These are phyloP conservation scores for Phytopythium vexans DNA, from an alignment of 352 stramenopile genomes.

Conservation along the genomic window DNA sequence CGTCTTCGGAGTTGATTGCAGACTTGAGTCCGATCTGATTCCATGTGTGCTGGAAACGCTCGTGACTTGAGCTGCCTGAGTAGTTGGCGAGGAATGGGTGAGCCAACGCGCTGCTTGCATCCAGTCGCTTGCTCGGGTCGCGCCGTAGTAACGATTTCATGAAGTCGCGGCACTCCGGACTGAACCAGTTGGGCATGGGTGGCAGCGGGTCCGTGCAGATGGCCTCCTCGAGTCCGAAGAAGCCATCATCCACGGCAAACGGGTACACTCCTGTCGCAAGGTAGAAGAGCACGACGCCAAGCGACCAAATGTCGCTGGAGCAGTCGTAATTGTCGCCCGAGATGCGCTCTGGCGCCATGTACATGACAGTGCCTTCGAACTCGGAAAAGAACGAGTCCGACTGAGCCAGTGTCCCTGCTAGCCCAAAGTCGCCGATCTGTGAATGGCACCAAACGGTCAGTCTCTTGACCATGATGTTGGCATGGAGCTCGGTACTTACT, in stretches of 20 bases:
- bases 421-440: conserved; percentile 78
- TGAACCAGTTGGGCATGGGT: conserved; percentile 79
- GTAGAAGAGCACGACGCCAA: conserved; percentile 70
- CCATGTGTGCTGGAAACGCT: conserved; percentile 38
- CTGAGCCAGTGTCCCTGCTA: conserved; percentile 71
- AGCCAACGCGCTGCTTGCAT: conserved; percentile 76
- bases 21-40: conserved; percentile 27
- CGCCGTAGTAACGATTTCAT: conserved; percentile 90
- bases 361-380: conserved; percentile 92
- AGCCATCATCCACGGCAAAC: conserved; percentile 70
- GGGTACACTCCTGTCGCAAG: conserved; percentile 66
- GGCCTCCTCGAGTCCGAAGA: conserved; percentile 81
- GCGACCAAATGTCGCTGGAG: conserved; percentile 76
- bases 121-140: conserved; percentile 80
- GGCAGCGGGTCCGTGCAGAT: conserved; percentile 76
- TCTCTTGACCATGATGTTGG: background rate
- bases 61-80: conserved; percentile 18
- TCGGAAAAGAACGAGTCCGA: conserved; percentile 80
- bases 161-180: conserved; percentile 89
- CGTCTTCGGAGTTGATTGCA: conserved; percentile 20
- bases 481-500: conserved; percentile 15
- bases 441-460: conserved; percentile 1
- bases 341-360: conserved; percentile 94
- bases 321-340: conserved; percentile 83
- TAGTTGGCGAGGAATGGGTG: conserved; percentile 88